Base-by-base conservation (phyloP, 495 filamentous ascomycete genomes). In the Podospora bellae-mahoneyi region DNA sequence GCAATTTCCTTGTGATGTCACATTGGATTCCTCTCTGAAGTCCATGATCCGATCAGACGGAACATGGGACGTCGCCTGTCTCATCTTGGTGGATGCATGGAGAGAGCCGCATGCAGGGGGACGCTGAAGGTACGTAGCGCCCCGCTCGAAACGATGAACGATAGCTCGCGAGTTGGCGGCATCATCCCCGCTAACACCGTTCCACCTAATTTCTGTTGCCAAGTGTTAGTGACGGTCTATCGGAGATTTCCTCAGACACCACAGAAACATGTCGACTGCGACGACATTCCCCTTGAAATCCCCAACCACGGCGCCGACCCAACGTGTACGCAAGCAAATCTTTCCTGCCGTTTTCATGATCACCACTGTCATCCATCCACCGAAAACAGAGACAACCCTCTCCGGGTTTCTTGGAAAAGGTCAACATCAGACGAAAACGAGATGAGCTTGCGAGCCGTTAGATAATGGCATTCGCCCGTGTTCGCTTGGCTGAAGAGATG, bases 31-130 rank as follows among this genome's bases (percentile, higher is more conserved):
- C 23, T 23, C 23, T 23, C 23, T 23, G 23, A 23, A 23, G 23
- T 23, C 23, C 34, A 60, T 55, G 10, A 67, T 68, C 69, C 70
- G 72, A 78, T 78, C 76, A 78, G 75, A 78, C 75, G 69, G 70
- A 71, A 68, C 66, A 65, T 78, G 76, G 73, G 72, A 78, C 76
- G 68, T 64, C 64, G 70, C 48, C 54, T 62, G 76, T 78, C 73
- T 75, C 75, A 74, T 15, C 16, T 68, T 53, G 16, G 19, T 39
- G 13, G 30, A 32, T 39, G 68, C 32, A 55, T 66, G 70, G 69
- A 63, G 1, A 62, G 76, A 78, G 74, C 74, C 76, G 74, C 74
- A 75, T 69, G 70, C 72, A 66, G 60, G 27, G 48, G 19, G 62
- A 32, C 60, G 53, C 27, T 28, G 23, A 57, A 56, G 44, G 27